phyloP scores from a whole-genome alignment of 2,329 filamentous ascomycete species.

The Westerdykella ornata region DNA sequence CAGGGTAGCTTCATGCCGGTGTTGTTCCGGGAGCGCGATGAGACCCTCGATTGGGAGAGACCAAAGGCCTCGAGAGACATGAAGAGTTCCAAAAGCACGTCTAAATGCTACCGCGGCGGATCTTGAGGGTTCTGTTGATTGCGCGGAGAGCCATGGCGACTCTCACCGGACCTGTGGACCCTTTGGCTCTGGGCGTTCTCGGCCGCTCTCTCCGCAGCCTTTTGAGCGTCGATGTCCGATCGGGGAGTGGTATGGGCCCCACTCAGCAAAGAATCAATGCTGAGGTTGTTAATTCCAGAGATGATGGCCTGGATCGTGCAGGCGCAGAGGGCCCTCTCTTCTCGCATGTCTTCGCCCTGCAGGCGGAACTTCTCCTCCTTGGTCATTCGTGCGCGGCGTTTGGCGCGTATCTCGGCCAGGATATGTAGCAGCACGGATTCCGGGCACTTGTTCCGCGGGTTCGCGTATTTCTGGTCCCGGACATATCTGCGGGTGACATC shows the following conservation, averaged over 20 bases:
- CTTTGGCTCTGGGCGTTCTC: slow-evolving; percentile 4
- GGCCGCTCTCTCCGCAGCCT: slow-evolving; percentile 39
- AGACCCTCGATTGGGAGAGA: too few species aligned
- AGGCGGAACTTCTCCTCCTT: slow-evolving; percentile 79
- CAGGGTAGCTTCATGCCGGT: too few species aligned
- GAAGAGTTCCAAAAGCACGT: too few species aligned
- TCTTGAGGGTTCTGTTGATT: slow-evolving; percentile 29
- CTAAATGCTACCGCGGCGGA: too few species aligned
- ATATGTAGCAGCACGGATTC: slow-evolving; percentile 90
- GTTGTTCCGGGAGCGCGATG: too few species aligned
- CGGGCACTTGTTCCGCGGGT: slow-evolving; percentile 67
- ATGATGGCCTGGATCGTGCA: slow-evolving; percentile 70
- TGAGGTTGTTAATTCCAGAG: slow-evolving; percentile 63
- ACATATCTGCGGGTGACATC: slow-evolving; percentile 63
- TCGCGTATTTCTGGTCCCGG: slow-evolving; percentile 42
- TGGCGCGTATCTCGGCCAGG: slow-evolving; percentile 80
- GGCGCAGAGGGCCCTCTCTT: slow-evolving; percentile 67
- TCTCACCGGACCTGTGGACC: too few species aligned
- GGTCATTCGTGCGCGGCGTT: slow-evolving; percentile 74
- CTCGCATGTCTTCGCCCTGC: slow-evolving; percentile 70
- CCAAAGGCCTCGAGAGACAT: too few species aligned
- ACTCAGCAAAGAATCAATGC: slow-evolving; percentile 42
- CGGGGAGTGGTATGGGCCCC: slow-evolving; percentile 20
- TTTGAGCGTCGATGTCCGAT: slow-evolving; percentile 42
- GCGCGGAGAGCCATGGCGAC: too few species aligned